Evolutionary conservation across 148 eudicot genomes (phyloP).

Genomic region (Nepenthes mirabilis): DNA sequence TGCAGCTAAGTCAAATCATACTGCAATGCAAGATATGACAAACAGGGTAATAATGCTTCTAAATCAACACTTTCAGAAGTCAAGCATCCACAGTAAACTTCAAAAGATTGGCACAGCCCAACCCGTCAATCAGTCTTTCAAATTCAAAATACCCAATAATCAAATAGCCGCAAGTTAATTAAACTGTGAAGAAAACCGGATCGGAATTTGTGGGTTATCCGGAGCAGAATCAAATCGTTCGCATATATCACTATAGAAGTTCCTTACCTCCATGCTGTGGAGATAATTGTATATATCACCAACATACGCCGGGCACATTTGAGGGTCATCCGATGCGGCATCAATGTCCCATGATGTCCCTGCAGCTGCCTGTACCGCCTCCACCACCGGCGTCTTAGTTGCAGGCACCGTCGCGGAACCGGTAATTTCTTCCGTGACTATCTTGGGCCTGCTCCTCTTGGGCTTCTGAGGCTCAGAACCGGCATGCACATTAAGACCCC

Average conservation of each 20-base stretch:
- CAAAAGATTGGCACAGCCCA: too few species aligned
- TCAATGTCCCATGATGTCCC: conserved; percentile 8
- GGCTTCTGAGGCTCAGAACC: conserved; percentile 6
- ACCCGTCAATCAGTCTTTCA: background rate
- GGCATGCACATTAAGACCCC: conserved; percentile 5
- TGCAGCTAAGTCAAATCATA: too few species aligned
- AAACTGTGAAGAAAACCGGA: background rate
- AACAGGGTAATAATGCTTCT: too few species aligned
- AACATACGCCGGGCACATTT: conserved; percentile 52
- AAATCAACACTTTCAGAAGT: too few species aligned
- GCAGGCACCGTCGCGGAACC: background rate
- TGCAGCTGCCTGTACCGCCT: background rate
- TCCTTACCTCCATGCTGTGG: conserved; percentile 58
- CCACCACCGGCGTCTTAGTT: conserved; percentile 12
- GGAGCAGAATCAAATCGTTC: too few species aligned
- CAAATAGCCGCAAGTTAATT: background rate
- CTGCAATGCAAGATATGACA: too few species aligned
- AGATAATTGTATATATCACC: conserved; percentile 58
- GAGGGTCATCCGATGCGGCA: conserved; percentile 32
- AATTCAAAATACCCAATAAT: background rate
- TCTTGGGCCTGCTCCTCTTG: conserved; percentile 12
- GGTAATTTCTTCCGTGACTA: conserved; percentile 6
- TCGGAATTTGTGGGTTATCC: background rate
- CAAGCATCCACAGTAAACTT: too few species aligned
- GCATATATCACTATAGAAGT: background rate